Evolutionary conservation across 1,284 basidiomycete species (phyloP).

Genomic region (Heterobasidion parviporum): DNA sequence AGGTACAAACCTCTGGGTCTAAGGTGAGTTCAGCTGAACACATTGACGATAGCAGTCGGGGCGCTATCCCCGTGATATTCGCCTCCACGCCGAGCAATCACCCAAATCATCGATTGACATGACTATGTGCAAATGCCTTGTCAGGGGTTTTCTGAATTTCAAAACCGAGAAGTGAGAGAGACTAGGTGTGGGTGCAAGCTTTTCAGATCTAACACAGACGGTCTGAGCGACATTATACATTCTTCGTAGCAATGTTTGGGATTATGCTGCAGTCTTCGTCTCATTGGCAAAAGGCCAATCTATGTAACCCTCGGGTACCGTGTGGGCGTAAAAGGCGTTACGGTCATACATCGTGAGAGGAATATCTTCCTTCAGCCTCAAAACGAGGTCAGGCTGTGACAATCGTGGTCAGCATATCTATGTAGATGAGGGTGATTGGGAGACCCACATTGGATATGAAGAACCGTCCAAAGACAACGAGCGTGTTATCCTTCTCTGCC

Average conservation of each 20-base stretch:
- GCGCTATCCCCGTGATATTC: too few relatives aligned
- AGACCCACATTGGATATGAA: slow-evolving; percentile 32
- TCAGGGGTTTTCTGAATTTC: too few relatives aligned
- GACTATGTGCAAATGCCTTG: too few relatives aligned
- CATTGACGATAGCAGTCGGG: too few relatives aligned
- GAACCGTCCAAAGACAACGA: slow-evolving; percentile 33
- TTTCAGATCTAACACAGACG: too few relatives aligned
- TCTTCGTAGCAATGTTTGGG: not conserved
- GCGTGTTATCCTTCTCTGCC: slow-evolving; percentile 17
- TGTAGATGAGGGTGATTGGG: too few relatives aligned
- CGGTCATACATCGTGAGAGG: slow-evolving; percentile 22
- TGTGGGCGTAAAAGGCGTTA: slow-evolving; percentile 25
- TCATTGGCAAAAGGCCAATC: slow-evolving; percentile 24
- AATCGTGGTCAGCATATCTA: not conserved
- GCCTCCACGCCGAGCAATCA: too few relatives aligned
- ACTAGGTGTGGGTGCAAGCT: too few relatives aligned
- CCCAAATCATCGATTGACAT: too few relatives aligned
- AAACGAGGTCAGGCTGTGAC: slow-evolving; percentile 35
- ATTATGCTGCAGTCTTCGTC: too few relatives aligned
- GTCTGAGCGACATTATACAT: too few relatives aligned
- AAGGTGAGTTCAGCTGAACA: not conserved
- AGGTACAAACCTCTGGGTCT: not conserved
- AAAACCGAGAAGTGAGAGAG: too few relatives aligned
- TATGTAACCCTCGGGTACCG: slow-evolving; percentile 25
- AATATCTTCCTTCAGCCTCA: slow-evolving; percentile 26